These are phyloP conservation scores for Fusarium graminum DNA, from an alignment of 2,329 filamentous ascomycete species.

Conservation along the genomic window DNA sequence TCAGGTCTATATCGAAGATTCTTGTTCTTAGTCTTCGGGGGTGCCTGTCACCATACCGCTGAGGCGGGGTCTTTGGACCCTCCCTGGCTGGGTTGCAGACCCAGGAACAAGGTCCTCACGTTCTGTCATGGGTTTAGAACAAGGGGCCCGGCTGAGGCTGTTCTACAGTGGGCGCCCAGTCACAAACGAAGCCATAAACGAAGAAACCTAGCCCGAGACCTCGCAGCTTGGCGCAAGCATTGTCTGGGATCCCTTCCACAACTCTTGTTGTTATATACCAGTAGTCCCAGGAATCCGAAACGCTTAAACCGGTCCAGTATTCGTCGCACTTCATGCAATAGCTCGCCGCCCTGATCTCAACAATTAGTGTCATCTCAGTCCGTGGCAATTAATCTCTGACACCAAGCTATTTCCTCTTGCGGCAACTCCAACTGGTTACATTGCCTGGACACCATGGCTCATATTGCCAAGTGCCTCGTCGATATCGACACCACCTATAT, in stretches of 20 bases:
- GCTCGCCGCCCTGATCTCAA: conserved; percentile 34
- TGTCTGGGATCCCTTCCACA: conserved; percentile 46
- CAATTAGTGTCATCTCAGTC: conserved; percentile 41
- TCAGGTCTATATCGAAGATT: conserved; percentile 42
- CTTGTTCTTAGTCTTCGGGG: conserved; percentile 37
- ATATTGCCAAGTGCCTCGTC: conserved; percentile 71
- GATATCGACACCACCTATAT: conserved; percentile 64
- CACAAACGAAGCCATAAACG: conserved; percentile 34
- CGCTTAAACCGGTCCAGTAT: conserved; percentile 42
- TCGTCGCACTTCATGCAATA: conserved; percentile 43
- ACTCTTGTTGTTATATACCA: conserved; percentile 47
- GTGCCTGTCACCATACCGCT: conserved; percentile 33
- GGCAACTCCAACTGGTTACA: conserved; percentile 37
- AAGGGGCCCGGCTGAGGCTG: conserved; percentile 41
- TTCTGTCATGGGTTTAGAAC: conserved; percentile 38
- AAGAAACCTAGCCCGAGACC: conserved; percentile 38
- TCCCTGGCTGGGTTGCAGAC: conserved; percentile 27
- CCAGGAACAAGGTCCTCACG: conserved; percentile 32
- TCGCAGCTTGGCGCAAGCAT: conserved; percentile 43
- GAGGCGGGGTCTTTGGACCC: conserved; percentile 28
- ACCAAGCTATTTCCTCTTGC: conserved; percentile 44
- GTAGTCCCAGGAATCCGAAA: conserved; percentile 49
- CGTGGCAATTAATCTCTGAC: conserved; percentile 46
- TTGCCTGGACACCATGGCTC: conserved; percentile 64
- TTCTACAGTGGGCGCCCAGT: conserved; percentile 34